Base-by-base conservation (phyloP, 2,329 filamentous ascomycete species). In the Scedosporium apiospermum region DNA sequence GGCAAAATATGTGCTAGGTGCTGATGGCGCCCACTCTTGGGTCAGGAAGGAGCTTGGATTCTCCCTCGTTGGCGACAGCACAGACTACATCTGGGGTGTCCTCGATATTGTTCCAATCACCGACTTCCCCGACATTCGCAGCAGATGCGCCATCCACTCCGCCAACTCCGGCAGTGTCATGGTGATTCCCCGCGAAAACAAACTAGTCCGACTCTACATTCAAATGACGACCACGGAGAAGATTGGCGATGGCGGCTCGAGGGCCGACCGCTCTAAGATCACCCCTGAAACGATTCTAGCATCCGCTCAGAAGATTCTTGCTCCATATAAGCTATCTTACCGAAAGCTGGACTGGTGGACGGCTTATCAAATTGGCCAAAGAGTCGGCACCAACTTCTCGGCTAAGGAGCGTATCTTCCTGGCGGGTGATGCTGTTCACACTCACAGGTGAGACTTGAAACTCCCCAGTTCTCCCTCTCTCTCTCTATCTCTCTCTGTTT, bases 1-100 rank as follows among this genome's bases (percentile, higher is more conserved):
- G 16, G 74, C 73, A 16, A 76, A 86, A 68, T 90, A 88, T 65
- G 76, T 90, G 34, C 77, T 91, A 3, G 88, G 87, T 0, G 86
- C 83, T 55, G 88, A 90, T 65, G 88, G 88, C 0, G 87, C 88
- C 0, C 85, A 87, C 67, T 85, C 81, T 63, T 89, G 86, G 84
- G 84, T 83, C 0, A 75, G 87, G 46, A 77, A 79, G 62, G 77
- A 83, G 62, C 73, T 89, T 1, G 82, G 82, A 0, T 46, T 61
- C 58, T 27, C 14, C 6, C 74, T 85, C 59, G 75, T 81, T 59
- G 82, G 82, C 6, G 81, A 83, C 63, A 78, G 76, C 38, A 81
- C 77, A 0, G 78, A 81, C 61, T 77, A 71, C 64, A 78, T 81
- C 51, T 81, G 77, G 77, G 77, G 77, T 6, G 77, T 79, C 1